Evolutionary conservation across 257 asterid genomes (phyloP), one percentile per base, ranked within the genome.

Genomic region (Ilex aquifolium): DNA sequence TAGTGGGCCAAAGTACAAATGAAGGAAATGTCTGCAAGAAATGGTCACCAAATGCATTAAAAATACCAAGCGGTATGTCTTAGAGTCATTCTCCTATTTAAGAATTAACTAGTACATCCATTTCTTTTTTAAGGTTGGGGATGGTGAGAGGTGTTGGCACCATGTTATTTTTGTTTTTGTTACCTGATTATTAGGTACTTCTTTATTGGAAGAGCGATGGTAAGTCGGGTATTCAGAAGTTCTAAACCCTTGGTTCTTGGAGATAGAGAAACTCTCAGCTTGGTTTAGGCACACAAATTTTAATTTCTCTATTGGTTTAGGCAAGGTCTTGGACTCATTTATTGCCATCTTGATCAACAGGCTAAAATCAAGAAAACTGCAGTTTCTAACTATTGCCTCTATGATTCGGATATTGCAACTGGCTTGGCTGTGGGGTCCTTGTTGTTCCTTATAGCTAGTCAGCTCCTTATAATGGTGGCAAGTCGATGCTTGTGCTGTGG

Each of bases 401-500:
- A 90, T 60, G 77, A 85, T 17, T 76, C 92, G 44, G 91, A 85
- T 57, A 56, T 80, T 58, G 79, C 97, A 36, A 83, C 95, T 46
- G 95, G 95, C 56, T 61, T 85, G 39, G 97, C 95, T 6, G 77
- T 79, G 60, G 92, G 90, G 14, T 75, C 97, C 15, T 68, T 87
- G 51, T 56, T 87, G 57, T 68, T 82, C 74, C 88, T 90, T 48
- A 57, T 85, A 76, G 88, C 76, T 59, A 83, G 95, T 76, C 97
- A 90, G 57, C 71, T 79, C 44, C 73, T 87, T 65, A 75, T 87
- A 66, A 82, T 83, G 90, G 77, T 65, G 11, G 88, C 77, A 8
- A 87, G 76, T 32, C 79, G 75, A 66, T 87, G 95, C 68, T 66
- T 90, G 73, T 90, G 95, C 87, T 87, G 90, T 61, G 97, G 96